Evolutionary conservation across 2,329 filamentous ascomycete species (phyloP), one percentile per base, ranked within the genome.

Genomic region (Scolecobasidium constrictum): DNA sequence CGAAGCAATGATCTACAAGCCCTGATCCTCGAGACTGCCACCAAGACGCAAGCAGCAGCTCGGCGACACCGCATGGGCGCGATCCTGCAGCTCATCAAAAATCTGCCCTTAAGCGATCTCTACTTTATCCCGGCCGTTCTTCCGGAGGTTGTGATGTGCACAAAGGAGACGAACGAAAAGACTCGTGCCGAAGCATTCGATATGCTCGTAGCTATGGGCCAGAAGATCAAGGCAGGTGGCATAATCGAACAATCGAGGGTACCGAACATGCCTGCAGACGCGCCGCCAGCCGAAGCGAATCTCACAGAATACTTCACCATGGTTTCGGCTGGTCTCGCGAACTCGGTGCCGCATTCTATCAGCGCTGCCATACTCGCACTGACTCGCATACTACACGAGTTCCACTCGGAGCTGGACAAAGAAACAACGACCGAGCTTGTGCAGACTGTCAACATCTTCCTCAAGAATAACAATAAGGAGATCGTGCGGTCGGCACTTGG

Each of bases 281-380:
- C 87, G 1, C 81, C 85, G 2, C 69, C 80, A 22, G 87, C 82
- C 3, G 71, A 76, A 3, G 90, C 92, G 16, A 88, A 75, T 34
- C 75, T 98, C 28, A 90, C 96, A 55, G 92, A 96, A 62, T 96
- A 87, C 65, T 86, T 96, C 67, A 95, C 90, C 43, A 98, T 98
- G 92, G 84, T 96, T 21, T 94, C 86, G 51, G 92, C 92, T 38
- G 92, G 92, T 65, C 75, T 98, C 42, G 92, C 90, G 2, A 90
- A 88, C 44, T 83, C 81, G 53, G 90, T 87, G 9, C 88, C 92
- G 22, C 90, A 96, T 66, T 95, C 96, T 87, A 88, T 96, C 48
- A 94, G 86, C 5, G 92, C 92, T 0, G 87, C 86, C n/a, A 88
- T 98, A 58, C 96, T 87, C 1, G 90, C 92, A 12, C 75, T 98